Percentiles rank a stretch among this genome's conserved stretches.
Conservation (phyloP, 257 asterid genomes). For the Salvia splendens region DNA sequence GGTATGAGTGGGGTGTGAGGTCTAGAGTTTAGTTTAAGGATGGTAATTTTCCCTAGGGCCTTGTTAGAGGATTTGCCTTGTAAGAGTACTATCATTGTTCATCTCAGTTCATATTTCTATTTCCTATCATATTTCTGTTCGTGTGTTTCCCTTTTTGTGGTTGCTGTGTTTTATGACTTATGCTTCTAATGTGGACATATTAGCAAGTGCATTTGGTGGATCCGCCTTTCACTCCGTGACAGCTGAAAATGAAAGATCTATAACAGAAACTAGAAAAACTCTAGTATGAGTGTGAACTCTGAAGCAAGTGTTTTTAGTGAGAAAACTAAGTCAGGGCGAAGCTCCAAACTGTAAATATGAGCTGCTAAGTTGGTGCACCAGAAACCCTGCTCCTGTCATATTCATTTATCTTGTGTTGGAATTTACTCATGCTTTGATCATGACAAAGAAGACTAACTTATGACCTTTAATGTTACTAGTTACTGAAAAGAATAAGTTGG, state of each 20-base stretch:
- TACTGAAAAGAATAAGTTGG: conserved; percentile 21
- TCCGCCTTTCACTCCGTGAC: too few relatives aligned
- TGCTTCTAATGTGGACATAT: too few relatives aligned
- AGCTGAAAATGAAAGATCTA: background rate
- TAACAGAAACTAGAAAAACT: background rate
- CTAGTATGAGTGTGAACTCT: background rate
- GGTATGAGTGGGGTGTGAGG: too few relatives aligned
- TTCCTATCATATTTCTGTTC: too few relatives aligned
- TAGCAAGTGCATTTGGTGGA: too few relatives aligned
- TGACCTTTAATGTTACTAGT: conserved; percentile 19
- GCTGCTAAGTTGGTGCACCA: background rate
- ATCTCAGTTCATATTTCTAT: too few relatives aligned
- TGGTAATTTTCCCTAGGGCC: too few relatives aligned
- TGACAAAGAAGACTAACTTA: background rate
- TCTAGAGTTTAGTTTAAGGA: too few relatives aligned
- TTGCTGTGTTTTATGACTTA: too few relatives aligned
- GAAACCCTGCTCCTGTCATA: background rate
- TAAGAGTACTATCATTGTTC: too few relatives aligned
- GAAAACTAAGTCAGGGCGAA: background rate
- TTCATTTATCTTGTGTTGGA: background rate
- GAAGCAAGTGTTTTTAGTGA: background rate
- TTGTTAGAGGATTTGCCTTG: too few relatives aligned
- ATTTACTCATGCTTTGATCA: background rate
- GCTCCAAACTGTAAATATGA: background rate
- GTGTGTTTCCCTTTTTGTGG: too few relatives aligned